phyloP scores from a whole-genome alignment of 1,139 yeast species.

The Candida anutae region DNA sequence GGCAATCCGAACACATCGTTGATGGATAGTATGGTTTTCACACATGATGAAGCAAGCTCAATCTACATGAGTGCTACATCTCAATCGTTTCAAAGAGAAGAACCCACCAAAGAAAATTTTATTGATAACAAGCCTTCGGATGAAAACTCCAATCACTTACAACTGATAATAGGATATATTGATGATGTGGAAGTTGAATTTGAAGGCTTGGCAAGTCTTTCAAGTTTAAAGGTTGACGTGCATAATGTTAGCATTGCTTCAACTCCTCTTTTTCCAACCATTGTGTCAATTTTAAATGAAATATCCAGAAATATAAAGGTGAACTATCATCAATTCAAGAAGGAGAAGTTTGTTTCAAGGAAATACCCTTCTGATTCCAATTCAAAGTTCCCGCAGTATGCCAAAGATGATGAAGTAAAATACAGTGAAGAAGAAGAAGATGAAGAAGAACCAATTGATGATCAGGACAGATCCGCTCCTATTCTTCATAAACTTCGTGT shows the following conservation, averaged over 20 bases:
- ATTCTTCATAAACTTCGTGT: constrained; percentile 29
- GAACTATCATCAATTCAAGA: constrained; percentile 23
- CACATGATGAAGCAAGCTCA: constrained; percentile 64
- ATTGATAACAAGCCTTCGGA: constrained; percentile 2
- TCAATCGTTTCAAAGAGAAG: constrained; percentile 19
- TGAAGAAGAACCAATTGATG: constrained; percentile 6
- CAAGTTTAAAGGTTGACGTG: constrained; percentile 39
- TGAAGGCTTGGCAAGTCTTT: constrained; percentile 43
- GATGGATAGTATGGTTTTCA: constrained; percentile 56
- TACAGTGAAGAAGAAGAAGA: constrained; percentile 3
- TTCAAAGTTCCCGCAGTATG: constrained; percentile 25
- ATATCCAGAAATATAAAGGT: constrained; percentile 25
- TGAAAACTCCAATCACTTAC: neutral
- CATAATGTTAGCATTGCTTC: constrained; percentile 22
- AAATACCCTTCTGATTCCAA: constrained; percentile 4
- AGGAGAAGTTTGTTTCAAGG: constrained; percentile 8
- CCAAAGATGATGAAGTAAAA: constrained; percentile 11
- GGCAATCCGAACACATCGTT: too few species aligned
- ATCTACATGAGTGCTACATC: constrained; percentile 68
- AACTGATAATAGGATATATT: constrained; percentile 17
- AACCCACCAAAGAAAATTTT: constrained; percentile 1
- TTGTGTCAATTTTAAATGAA: constrained; percentile 22
- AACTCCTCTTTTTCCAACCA: constrained; percentile 29
- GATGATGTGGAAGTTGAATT: constrained; percentile 35
- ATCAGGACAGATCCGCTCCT: constrained; percentile 7